Percentiles rank a stretch among this genome's conserved stretches.
These are phyloP conservation scores for Malus hybrid DNA, from an alignment of 331 rosid genomes.

Conservation along the genomic window DNA sequence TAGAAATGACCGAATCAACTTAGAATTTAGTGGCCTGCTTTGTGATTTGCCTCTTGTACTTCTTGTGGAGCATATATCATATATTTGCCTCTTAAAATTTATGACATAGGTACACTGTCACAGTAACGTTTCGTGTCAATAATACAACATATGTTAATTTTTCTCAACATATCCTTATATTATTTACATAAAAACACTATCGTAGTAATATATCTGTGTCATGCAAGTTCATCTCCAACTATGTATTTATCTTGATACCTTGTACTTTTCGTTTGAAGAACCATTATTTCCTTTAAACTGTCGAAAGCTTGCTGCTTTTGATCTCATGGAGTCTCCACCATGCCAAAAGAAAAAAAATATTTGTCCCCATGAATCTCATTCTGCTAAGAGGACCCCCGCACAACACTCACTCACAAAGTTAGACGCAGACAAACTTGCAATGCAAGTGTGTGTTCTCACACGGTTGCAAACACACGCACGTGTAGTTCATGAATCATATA, in stretches of 20 bases:
- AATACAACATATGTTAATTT: no score
- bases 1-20: background rate
- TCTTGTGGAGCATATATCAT: background rate
- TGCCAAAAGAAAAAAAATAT: conserved; percentile 37
- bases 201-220: no score
- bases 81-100: no score
- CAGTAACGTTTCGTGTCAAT: no score
- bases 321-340: conserved; percentile 72
- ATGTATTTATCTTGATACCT: conserved; percentile 23
- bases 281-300: conserved; percentile 41
- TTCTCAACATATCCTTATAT: no score
- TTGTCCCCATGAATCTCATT: conserved; percentile 68
- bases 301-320: conserved; percentile 44
- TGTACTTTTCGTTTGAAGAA: conserved; percentile 41
- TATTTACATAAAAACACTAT: no score
- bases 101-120: no score
- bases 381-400: conserved; percentile 52
- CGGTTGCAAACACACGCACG: background rate
- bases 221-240: background rate
- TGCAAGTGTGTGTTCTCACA: background rate
- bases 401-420: conserved; percentile 29
- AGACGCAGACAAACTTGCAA: background rate
- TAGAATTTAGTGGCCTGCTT: background rate
- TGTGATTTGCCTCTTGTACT: background rate
- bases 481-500: background rate